These are phyloP conservation scores for Calocera cornea DNA, from an alignment of 768 basidiomycete genomes.

Conservation along the genomic window DNA sequence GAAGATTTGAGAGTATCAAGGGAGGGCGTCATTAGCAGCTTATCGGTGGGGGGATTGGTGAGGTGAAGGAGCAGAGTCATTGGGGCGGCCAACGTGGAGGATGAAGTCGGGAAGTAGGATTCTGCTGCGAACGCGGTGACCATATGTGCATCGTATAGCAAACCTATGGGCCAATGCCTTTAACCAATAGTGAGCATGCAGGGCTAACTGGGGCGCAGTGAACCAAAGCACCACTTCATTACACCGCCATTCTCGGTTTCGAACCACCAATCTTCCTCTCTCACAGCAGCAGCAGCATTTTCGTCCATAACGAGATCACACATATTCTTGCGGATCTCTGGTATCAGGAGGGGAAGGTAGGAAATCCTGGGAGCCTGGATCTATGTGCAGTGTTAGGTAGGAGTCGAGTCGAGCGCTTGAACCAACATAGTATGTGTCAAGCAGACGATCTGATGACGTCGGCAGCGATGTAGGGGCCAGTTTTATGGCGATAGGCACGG, in stretches of 20 bases:
- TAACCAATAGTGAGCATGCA: background rate
- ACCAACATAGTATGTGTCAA: constrained; percentile 68
- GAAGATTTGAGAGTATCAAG: constrained; percentile 82
- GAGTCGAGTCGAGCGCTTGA: background rate
- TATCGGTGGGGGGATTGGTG: constrained; percentile 74
- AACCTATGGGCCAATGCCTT: constrained; percentile 97
- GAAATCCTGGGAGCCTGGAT: constrained; percentile 69
- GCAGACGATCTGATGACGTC: constrained; percentile 74
- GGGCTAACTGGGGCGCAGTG: background rate
- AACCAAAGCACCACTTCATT: constrained; percentile 59
- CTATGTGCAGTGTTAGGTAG: constrained; percentile 15
- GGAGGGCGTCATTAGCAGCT: constrained; percentile 64
- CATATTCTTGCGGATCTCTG: constrained; percentile 76
- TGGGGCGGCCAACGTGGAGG: constrained; percentile 30
- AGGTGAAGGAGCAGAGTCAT: constrained; percentile 77
- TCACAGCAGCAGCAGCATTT: constrained; percentile 53
- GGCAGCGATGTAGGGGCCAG: constrained; percentile 82
- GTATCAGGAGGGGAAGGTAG: constrained; percentile 83
- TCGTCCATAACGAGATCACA: constrained; percentile 91
- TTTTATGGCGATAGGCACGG: constrained; percentile 76
- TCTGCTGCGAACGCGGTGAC: constrained; percentile 15
- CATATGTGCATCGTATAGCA: constrained; percentile 62
- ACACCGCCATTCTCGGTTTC: constrained; percentile 71
- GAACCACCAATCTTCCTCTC: constrained; percentile 96
- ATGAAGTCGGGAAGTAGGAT: constrained; percentile 5